These are phyloP conservation scores for Arabidopsis thaliana DNA, from an alignment of 345 rosid genomes.

Conservation along the genomic window DNA sequence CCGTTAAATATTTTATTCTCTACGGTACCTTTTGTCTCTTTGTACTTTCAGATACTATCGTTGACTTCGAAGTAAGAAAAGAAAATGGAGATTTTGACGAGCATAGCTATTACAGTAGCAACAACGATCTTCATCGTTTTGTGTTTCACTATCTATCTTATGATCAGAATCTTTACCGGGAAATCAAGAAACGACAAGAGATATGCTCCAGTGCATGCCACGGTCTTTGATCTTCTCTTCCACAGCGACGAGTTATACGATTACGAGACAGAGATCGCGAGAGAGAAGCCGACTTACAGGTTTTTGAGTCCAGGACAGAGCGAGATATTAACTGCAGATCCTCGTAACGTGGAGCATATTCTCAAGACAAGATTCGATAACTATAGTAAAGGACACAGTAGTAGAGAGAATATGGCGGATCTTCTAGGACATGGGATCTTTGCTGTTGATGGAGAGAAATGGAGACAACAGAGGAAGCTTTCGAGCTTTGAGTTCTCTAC, in stretches of 20 bases:
- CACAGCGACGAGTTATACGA: constrained; percentile 61
- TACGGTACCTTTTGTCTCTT: not conserved
- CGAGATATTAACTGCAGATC: constrained; percentile 59
- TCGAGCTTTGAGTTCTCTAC: constrained; percentile 80
- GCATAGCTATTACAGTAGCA: constrained; percentile 36
- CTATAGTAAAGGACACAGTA: constrained; percentile 55
- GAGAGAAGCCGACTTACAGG: constrained; percentile 55
- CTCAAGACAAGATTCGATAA: constrained; percentile 60
- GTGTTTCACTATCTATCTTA: constrained; percentile 29
- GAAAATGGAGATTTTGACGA: constrained; percentile 41
- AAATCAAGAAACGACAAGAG: constrained; percentile 55
- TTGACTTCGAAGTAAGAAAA: constrained; percentile 4
- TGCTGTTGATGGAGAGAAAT: constrained; percentile 73
- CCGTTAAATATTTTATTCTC: not conserved
- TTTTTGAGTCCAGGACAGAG: constrained; percentile 56
- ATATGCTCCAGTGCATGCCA: constrained; percentile 65
- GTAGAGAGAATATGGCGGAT: constrained; percentile 45
- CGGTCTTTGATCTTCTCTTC: constrained; percentile 51
- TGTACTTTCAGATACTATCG: not conserved
- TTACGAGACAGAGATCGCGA: constrained; percentile 57
- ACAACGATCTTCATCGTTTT: constrained; percentile 38
- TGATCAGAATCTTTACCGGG: constrained; percentile 48
- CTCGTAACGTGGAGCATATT: constrained; percentile 68
- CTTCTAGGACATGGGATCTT: constrained; percentile 86
- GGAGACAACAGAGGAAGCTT: constrained; percentile 85